These are phyloP conservation scores for Neurospora sp. DNA, from an alignment of 495 filamentous ascomycete genomes.

Conservation along the genomic window DNA sequence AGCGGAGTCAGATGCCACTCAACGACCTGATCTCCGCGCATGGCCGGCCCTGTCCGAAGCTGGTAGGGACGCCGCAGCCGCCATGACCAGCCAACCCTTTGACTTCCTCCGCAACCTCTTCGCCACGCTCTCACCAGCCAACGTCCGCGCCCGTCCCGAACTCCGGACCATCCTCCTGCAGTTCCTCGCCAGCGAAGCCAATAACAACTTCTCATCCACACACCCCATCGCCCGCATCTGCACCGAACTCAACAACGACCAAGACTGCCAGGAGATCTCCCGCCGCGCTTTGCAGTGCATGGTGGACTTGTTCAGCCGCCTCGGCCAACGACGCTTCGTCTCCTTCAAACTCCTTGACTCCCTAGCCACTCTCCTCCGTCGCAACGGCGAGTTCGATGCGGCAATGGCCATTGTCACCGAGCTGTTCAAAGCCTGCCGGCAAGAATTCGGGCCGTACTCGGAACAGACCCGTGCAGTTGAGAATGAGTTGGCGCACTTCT, in stretches of 20 bases:
- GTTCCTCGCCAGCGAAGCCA: slow-evolving; percentile 19
- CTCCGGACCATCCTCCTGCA: slow-evolving; percentile 19
- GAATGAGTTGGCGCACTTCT: slow-evolving; percentile 24
- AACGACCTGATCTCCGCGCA: slow-evolving; percentile 12
- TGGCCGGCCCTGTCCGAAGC: slow-evolving; percentile 20
- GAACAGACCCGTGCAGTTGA: slow-evolving; percentile 19
- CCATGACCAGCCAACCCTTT: slow-evolving; percentile 23
- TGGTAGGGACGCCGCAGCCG: slow-evolving; percentile 14
- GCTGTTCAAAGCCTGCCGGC: slow-evolving; percentile 16
- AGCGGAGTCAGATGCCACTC: slow-evolving; percentile 4
- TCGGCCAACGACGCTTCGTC: slow-evolving; percentile 19
- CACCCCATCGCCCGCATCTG: slow-evolving; percentile 22
- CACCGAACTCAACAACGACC: slow-evolving; percentile 16
- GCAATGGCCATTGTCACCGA: slow-evolving; percentile 20
- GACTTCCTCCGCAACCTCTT: slow-evolving; percentile 25
- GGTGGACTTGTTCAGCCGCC: slow-evolving; percentile 22
- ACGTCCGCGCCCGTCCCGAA: slow-evolving; percentile 20
- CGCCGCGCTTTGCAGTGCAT: slow-evolving; percentile 22
- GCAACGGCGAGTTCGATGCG: slow-evolving; percentile 21
- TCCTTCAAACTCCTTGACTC: slow-evolving; percentile 25
- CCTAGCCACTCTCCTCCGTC: slow-evolving; percentile 23
- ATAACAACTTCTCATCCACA: slow-evolving; percentile 14
- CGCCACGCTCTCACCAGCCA: slow-evolving; percentile 20
- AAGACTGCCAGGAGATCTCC: slow-evolving; percentile 23
- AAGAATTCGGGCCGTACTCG: slow-evolving; percentile 17